Percentiles rank a stretch among this genome's conserved stretches.
These are phyloP conservation scores for Diddensiella santjacobensis DNA, from an alignment of 805 yeast species.

Conservation along the genomic window DNA sequence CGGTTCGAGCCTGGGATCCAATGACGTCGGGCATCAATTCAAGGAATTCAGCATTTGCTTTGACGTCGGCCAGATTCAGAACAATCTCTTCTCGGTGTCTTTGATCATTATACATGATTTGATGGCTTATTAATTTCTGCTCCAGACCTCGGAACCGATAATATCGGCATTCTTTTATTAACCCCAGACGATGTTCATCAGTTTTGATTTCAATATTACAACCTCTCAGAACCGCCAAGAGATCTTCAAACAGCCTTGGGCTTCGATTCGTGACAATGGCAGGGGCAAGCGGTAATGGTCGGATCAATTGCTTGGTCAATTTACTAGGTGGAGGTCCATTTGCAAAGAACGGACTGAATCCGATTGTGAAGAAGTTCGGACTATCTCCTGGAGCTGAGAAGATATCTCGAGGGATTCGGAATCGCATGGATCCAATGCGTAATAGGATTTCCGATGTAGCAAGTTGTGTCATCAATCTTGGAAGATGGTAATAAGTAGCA, in stretches of 20 bases:
- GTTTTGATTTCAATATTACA: conserved; percentile 44
- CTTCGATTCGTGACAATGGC: conserved; percentile 50
- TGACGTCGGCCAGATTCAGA: conserved; percentile 46
- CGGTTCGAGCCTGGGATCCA: conserved; percentile 8
- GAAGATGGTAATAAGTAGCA: conserved; percentile 65
- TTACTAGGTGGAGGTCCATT: conserved; percentile 38
- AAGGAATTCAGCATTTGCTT: conserved; percentile 15
- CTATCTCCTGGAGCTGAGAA: conserved; percentile 60
- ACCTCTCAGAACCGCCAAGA: conserved; percentile 57
- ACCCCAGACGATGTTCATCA: conserved; percentile 52
- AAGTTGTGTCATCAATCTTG: conserved; percentile 48
- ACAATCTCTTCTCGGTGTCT: conserved; percentile 53
- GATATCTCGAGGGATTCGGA: conserved; percentile 55
- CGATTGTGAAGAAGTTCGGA: conserved; percentile 73
- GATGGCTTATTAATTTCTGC: conserved; percentile 58
- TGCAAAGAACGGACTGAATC: conserved; percentile 48
- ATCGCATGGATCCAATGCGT: conserved; percentile 57
- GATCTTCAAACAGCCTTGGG: conserved; percentile 49
- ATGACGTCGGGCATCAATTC: not conserved
- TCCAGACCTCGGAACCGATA: conserved; percentile 73
- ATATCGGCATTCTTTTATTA: conserved; percentile 69
- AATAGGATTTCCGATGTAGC: conserved; percentile 51
- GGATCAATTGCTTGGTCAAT: conserved; percentile 38
- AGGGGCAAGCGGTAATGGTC: conserved; percentile 79
- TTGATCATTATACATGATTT: conserved; percentile 51